Evolutionary conservation across 1,284 basidiomycete species (phyloP), one percentile per base, ranked within the genome.

Genomic region (Naganishia albida): DNA sequence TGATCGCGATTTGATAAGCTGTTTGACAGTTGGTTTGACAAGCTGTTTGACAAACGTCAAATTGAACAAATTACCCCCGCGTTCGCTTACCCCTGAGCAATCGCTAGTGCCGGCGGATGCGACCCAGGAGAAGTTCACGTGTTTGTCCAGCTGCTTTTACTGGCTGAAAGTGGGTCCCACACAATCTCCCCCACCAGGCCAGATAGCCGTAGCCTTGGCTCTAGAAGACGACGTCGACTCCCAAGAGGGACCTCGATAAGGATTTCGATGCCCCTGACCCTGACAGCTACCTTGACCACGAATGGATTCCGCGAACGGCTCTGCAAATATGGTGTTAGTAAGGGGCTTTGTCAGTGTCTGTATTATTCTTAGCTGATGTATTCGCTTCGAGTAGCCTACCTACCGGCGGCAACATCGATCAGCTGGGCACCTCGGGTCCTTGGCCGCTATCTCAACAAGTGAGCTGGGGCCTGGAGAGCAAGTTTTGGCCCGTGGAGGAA

Each of bases 351-450:
- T 20, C 16, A 43, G 3, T 43, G 42, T 15, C n/a, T 43, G 42
- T 43, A 4, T 4, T 43, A 43, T 15, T 43, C 42, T 43, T 43
- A 43, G 42, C 42, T 20, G 13, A 43, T 18, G 16, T 15, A 4
- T 34, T 34, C 34, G 34, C 34, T 34, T 34, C 34, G 34, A 34
- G n/a, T 15, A 43, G 42, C 6, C 42, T 7, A 3, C 42, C 42
- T 43, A 4, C 16, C 42, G 42, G 7, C 42, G 42, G 42, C 42
- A 10, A 43, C 6, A 43, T 20, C 7, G n/a, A 43, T 43, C 42
- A 43, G 42, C 42, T 43, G 42, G 42, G 42, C 42, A 18, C 42
- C 13, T 43, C 42, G 42, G 42, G 42, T 43, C 42, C 42, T 43
- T 43, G 42, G 42, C 42, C n/a, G 42, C 42, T 43, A 6, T 43